phyloP scores from a whole-genome alignment of 805 yeast species.

The Martiniozyma abietophila region DNA sequence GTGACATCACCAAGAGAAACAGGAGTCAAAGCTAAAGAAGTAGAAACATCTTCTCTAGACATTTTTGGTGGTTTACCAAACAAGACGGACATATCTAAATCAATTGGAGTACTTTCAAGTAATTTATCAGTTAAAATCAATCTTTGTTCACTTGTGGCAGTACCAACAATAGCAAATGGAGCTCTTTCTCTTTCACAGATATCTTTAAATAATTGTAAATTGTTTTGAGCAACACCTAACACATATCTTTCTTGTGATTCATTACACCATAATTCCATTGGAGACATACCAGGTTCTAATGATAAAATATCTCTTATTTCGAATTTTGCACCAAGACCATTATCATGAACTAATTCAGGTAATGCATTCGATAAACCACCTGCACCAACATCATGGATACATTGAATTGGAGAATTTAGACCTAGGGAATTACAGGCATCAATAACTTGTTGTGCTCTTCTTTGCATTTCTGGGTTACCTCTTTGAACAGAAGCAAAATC shows the following conservation, averaged over 20 bases:
- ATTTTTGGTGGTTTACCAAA: slow-evolving; percentile 97
- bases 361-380: slow-evolving; percentile 97
- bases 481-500: slow-evolving; percentile 99
- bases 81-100: slow-evolving; percentile 86
- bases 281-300: slow-evolving; percentile 96
- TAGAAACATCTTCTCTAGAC: slow-evolving; percentile 66
- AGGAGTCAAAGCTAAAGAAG: slow-evolving; percentile 41
- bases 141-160: slow-evolving; percentile 80
- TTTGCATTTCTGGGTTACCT: slow-evolving; percentile 98
- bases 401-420: slow-evolving; percentile 68
- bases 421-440: slow-evolving; percentile 88
- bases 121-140: slow-evolving; percentile 72
- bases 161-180: slow-evolving; percentile 92
- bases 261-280: slow-evolving; percentile 99
- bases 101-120: slow-evolving; percentile 80
- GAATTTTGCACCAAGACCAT: slow-evolving; percentile 87
- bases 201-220: slow-evolving; percentile 58
- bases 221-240: slow-evolving; percentile 77
- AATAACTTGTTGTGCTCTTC: slow-evolving; percentile 97
- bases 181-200: slow-evolving; percentile 95
- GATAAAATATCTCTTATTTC: slow-evolving; percentile 86
- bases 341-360: slow-evolving; percentile 96
- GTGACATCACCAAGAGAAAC: slow-evolving; percentile 26
- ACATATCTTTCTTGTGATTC: slow-evolving; percentile 99
- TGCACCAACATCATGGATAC: slow-evolving; percentile 98